Percentiles rank a stretch among this genome's conserved stretches.
Evolutionary conservation across 2,329 filamentous ascomycete genomes (phyloP).

Genomic region (Aspergillus glaucus): DNA sequence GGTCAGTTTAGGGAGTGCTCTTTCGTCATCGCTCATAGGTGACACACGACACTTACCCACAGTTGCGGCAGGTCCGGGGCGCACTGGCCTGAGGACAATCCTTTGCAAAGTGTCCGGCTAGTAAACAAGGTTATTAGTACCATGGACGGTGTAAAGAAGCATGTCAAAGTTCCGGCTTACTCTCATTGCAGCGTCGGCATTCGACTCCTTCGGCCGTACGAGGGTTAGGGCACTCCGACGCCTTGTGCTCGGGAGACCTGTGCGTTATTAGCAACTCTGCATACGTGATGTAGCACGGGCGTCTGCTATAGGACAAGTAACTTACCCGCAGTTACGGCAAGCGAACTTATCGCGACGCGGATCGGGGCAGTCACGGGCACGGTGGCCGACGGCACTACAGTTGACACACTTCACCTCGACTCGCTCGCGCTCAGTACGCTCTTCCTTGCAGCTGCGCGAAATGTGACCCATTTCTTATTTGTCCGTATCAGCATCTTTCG

Average conservation of each 20-base stretch:
- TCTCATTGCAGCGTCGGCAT: constrained; percentile 39
- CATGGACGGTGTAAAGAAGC: background rate
- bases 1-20: constrained; percentile 10
- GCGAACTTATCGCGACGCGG: constrained; percentile 31
- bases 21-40: background rate
- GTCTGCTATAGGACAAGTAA: background rate
- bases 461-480: constrained; percentile 44
- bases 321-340: constrained; percentile 51
- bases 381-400: constrained; percentile 43
- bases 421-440: constrained; percentile 34
- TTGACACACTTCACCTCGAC: constrained; percentile 46
- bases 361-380: constrained; percentile 43
- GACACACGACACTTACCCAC: constrained; percentile 29
- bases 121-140: background rate
- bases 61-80: constrained; percentile 39
- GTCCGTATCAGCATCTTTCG: background rate
- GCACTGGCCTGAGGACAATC: constrained; percentile 37
- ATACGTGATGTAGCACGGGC: background rate
- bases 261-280: background rate
- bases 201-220: constrained; percentile 40
- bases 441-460: constrained; percentile 42
- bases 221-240: constrained; percentile 44
- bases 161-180: constrained; percentile 17
- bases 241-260: constrained; percentile 41
- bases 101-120: constrained; percentile 42